Conservation (phyloP, 2,329 filamentous ascomycete species). For the Raffaelea deltoideospora region DNA sequence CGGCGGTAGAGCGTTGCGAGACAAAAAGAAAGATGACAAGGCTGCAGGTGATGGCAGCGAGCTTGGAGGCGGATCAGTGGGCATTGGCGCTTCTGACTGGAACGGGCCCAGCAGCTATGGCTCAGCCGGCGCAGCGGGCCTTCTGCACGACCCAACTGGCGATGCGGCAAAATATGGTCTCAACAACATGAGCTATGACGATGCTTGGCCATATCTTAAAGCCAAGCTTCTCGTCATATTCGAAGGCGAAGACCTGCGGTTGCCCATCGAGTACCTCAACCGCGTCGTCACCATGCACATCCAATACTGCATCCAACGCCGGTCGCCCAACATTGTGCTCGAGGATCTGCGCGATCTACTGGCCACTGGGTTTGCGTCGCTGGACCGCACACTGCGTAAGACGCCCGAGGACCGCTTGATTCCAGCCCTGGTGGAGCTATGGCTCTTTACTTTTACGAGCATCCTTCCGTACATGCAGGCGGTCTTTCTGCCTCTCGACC, state of each 20-base stretch:
- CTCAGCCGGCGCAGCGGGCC: slow-evolving; percentile 27
- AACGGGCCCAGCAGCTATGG: slow-evolving; percentile 32
- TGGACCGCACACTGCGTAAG: slow-evolving; percentile 68
- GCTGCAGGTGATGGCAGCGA: slow-evolving; percentile 35
- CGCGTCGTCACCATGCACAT: slow-evolving; percentile 65
- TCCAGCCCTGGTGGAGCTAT: slow-evolving; percentile 78
- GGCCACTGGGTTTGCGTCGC: slow-evolving; percentile 65
- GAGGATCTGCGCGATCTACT: slow-evolving; percentile 66
- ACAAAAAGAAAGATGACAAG: slow-evolving; percentile 67
- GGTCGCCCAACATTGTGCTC: slow-evolving; percentile 53
- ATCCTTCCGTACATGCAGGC: slow-evolving; percentile 91
- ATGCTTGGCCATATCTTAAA: slow-evolving; percentile 71
- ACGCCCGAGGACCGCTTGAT: slow-evolving; percentile 81
- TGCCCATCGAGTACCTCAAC: slow-evolving; percentile 78
- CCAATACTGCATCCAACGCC: slow-evolving; percentile 59
- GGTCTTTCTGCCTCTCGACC: slow-evolving; percentile 81
- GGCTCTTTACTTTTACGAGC: slow-evolving; percentile 82
- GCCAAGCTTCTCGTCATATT: slow-evolving; percentile 65
- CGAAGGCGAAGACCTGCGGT: slow-evolving; percentile 61
- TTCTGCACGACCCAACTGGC: slow-evolving; percentile 29
- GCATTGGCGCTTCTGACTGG: slow-evolving; percentile 24
- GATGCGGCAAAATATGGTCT: slow-evolving; percentile 47
- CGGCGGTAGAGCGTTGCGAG: slow-evolving; percentile 58
- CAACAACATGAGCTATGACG: slow-evolving; percentile 56
- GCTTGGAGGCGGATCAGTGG: slow-evolving; percentile 25